Evolutionary conservation across 345 rosid species (phyloP).

Genomic region (Moringa oleifera): DNA sequence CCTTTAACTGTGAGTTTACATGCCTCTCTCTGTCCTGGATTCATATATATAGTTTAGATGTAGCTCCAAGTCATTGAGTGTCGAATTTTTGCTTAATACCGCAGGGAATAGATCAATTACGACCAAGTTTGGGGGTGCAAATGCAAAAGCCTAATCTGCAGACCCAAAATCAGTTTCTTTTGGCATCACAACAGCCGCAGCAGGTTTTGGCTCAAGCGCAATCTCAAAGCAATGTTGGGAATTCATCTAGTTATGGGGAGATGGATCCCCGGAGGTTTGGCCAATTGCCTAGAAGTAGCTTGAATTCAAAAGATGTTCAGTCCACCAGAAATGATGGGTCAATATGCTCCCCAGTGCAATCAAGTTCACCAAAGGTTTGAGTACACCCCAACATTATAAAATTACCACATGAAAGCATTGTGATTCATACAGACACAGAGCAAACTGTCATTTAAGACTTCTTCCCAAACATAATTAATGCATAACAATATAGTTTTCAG

Average conservation of each 20-base stretch:
- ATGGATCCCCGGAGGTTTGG: constrained; percentile 44
- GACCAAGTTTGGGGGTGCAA: constrained; percentile 42
- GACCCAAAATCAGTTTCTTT: constrained; percentile 42
- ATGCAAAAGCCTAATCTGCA: constrained; percentile 49
- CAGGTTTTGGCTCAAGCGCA: constrained; percentile 53
- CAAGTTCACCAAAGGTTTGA: constrained; percentile 58
- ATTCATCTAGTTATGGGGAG: constrained; percentile 36
- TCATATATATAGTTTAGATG: background rate
- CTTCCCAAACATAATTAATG: background rate
- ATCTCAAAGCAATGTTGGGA: constrained; percentile 42
- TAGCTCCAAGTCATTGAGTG: background rate
- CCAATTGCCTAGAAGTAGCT: constrained; percentile 41
- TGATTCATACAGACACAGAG: background rate
- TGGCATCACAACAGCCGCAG: constrained; percentile 44
- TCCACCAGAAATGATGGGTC: constrained; percentile 49
- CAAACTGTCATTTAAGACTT: background rate
- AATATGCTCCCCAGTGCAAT: constrained; percentile 45
- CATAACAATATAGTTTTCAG: background rate
- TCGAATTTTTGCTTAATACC: constrained; percentile 5
- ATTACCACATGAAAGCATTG: background rate
- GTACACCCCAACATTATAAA: background rate
- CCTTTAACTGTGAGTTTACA: constrained; percentile 52
- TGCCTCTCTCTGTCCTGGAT: constrained; percentile 1
- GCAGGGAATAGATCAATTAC: constrained; percentile 53
- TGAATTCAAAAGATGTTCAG: constrained; percentile 51